phyloP scores from a whole-genome alignment of 306 rosid species.

The Corylus heterophylla region DNA sequence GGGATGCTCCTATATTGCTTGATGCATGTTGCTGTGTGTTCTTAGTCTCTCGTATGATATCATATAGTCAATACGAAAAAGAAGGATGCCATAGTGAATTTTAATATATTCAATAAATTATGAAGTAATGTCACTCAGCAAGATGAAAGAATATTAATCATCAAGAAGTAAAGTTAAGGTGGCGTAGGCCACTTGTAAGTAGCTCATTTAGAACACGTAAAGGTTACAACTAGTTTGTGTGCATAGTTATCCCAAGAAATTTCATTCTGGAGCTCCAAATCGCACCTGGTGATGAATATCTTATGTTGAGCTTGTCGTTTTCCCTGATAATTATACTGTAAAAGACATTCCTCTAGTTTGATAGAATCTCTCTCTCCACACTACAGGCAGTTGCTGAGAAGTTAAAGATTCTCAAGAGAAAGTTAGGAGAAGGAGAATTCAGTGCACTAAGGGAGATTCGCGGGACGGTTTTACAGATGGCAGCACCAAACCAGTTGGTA shows the following conservation, averaged over 20 bases:
- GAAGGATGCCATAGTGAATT: no score
- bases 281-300: not conserved
- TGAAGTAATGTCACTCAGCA: not conserved
- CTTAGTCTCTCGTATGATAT: not conserved
- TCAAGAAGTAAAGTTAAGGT: not conserved
- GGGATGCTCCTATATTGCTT: not conserved
- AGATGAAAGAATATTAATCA: not conserved
- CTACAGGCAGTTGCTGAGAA: slow-evolving; percentile 70
- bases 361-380: slow-evolving; percentile 15
- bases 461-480: slow-evolving; percentile 70
- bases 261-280: not conserved
- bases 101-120: no score
- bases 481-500: slow-evolving; percentile 80
- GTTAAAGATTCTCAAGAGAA: slow-evolving; percentile 58
- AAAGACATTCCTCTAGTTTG: slow-evolving; percentile 18
- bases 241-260: not conserved
- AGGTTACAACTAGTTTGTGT: not conserved
- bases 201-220: not conserved
- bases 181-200: not conserved
- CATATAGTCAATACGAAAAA: not conserved
- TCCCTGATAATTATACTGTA: not conserved
- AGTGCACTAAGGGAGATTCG: slow-evolving; percentile 77
- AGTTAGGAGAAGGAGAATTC: slow-evolving; percentile 65
- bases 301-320: not conserved
- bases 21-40: not conserved